Evolutionary conservation across 2,329 filamentous ascomycete genomes (phyloP), one percentile per base, ranked within the genome.

Genomic region (Cercospora nicotianae): DNA sequence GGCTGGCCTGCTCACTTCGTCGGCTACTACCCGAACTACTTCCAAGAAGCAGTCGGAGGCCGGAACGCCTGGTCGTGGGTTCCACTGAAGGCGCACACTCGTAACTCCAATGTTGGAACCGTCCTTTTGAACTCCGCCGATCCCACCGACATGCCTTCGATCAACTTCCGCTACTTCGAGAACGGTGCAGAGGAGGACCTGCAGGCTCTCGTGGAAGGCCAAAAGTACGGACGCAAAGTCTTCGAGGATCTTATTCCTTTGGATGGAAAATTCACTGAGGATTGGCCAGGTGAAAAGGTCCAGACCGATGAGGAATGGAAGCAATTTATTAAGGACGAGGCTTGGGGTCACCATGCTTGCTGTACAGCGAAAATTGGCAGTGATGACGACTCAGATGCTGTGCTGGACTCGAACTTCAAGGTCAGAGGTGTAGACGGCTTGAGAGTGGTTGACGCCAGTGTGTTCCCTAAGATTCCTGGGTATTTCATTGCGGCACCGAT

Each of bases 51-150:
- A 2, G 78, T 82, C 1, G 75, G 77, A 0, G 82, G 78, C 51
- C 78, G 78, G 1, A 80, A 80, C 26, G 80, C 82, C 68, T 84
- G 80, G 79, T 78, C 79, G 16, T 85, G 82, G 82, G 78, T 78
- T 4, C 82, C 84, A 1, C 81, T 91, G 87, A 89, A 89, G 77
- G 84, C 85, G 0, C 88, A 89, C 72, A 84, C 88, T 0, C 84
- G 86, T 60, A 90, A 91, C 75, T 90, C 91, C 75, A 77, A 77
- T 77, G 55, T 20, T 26, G 90, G 90, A 4, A 84, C 83, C 2
- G 89, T 92, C 2, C 83, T 77, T 1, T 84, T 92, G 2, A 81
- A 80, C n/a, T 88, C 86, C 0, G 78, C 84, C 0, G 85, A 92
- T 73, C 89, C 90, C 0, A 84, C 86, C 0, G 89, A 91, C 64